Percentiles rank a stretch among this genome's conserved stretches.
phyloP scores from a whole-genome alignment of 2,329 filamentous ascomycete species.

The Calonectria pauciramosa region DNA sequence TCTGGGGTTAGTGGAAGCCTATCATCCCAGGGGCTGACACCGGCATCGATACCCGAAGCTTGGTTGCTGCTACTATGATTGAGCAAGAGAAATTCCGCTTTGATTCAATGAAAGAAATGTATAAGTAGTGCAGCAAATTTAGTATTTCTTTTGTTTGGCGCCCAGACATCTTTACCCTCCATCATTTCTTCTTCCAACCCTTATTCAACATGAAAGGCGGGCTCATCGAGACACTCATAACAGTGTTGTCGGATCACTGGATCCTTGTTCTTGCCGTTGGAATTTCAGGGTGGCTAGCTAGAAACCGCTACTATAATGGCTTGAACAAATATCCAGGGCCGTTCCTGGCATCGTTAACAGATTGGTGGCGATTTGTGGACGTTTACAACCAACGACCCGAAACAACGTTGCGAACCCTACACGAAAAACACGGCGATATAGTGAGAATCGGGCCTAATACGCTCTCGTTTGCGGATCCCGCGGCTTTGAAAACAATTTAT shows the following conservation, averaged over 20 bases:
- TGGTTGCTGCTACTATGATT: neutral
- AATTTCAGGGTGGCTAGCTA: constrained; percentile 29
- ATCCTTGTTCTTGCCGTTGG: constrained; percentile 26
- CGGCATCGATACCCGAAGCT: neutral
- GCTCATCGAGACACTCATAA: constrained; percentile 37
- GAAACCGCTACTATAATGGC: constrained; percentile 62
- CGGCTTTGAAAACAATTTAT: constrained; percentile 82
- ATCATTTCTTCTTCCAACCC: neutral
- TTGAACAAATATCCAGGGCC: constrained; percentile 81
- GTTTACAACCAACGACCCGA: constrained; percentile 76
- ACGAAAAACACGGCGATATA: constrained; percentile 79
- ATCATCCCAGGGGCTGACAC: neutral
- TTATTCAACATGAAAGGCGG: constrained; percentile 42
- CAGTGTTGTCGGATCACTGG: constrained; percentile 38
- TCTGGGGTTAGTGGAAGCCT: constrained; percentile 2
- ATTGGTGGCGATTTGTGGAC: constrained; percentile 82
- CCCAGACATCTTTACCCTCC: neutral
- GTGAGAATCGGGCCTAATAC: constrained; percentile 82
- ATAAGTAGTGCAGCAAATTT: neutral
- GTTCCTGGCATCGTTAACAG: constrained; percentile 71
- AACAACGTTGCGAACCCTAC: constrained; percentile 74
- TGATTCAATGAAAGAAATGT: neutral
- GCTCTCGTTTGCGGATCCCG: constrained; percentile 80
- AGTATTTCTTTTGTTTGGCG: neutral
- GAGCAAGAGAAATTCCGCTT: neutral